These are phyloP conservation scores for Pontederia paniculata DNA, from an alignment of 176 grass and related monocot genomes.

Conservation along the genomic window DNA sequence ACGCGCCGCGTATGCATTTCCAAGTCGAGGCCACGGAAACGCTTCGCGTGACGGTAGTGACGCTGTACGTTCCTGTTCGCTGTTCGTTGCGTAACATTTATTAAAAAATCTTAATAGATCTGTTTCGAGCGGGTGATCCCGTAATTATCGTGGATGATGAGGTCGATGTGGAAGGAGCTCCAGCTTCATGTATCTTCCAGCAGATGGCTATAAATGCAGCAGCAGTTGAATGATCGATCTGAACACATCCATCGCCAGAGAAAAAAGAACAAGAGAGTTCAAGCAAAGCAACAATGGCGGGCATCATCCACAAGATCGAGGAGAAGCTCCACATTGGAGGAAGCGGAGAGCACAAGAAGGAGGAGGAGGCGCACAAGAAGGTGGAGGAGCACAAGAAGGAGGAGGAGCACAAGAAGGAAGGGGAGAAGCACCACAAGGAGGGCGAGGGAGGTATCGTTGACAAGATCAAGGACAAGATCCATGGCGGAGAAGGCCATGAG, in stretches of 20 bases:
- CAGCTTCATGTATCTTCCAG: too few species aligned
- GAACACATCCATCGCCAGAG: constrained; percentile 3
- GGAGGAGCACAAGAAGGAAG: constrained; percentile 38
- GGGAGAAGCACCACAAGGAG: constrained; percentile 36
- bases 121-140: too few species aligned
- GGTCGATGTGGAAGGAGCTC: too few species aligned
- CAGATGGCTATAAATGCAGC: constrained; percentile 36
- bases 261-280: constrained; percentile 1
- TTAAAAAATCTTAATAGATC: too few species aligned
- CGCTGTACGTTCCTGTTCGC: too few species aligned
- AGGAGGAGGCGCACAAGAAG: constrained; percentile 44
- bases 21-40: too few species aligned
- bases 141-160: too few species aligned
- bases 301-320: constrained; percentile 84
- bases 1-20: too few species aligned
- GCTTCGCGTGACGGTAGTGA: too few species aligned
- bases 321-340: constrained; percentile 82
- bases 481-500: constrained; percentile 36
- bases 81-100: too few species aligned
- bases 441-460: constrained; percentile 31
- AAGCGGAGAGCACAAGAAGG: constrained; percentile 41
- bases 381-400: constrained; percentile 14
- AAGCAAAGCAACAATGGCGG: constrained; percentile 34
- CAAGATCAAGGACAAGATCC: constrained; percentile 92
- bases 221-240: too few species aligned